Conservation (phyloP, 345 rosid species). For the Brassica napus region Da-Ae NC_063449.1:3619501-3620000, state of each 20-base stretch:
- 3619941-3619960: slow-evolving; percentile 91
- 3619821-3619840: slow-evolving; percentile 13
- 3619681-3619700: background rate
- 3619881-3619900: slow-evolving; percentile 20
- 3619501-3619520: slow-evolving; percentile 11
- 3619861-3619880: slow-evolving; percentile 4
- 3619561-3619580: slow-evolving; percentile 14
- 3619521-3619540: background rate
- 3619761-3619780: background rate
- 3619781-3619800: background rate
- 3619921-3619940: slow-evolving; percentile 67
- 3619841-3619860: slow-evolving; percentile 8
- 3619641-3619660: slow-evolving; percentile 12
- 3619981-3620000: slow-evolving; percentile 76
- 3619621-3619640: background rate
- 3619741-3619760: background rate
- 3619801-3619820: background rate
- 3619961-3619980: slow-evolving; percentile 88
- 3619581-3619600: slow-evolving; percentile 13
- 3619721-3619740: background rate
- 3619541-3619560: slow-evolving; percentile 11
- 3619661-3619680: slow-evolving; percentile 7
- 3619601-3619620: background rate
- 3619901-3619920: slow-evolving; percentile 23
- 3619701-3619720: background rate